phyloP scores from a whole-genome alignment of 148 eudicot genomes.

The Vaccinium vitisidaea region DNA sequence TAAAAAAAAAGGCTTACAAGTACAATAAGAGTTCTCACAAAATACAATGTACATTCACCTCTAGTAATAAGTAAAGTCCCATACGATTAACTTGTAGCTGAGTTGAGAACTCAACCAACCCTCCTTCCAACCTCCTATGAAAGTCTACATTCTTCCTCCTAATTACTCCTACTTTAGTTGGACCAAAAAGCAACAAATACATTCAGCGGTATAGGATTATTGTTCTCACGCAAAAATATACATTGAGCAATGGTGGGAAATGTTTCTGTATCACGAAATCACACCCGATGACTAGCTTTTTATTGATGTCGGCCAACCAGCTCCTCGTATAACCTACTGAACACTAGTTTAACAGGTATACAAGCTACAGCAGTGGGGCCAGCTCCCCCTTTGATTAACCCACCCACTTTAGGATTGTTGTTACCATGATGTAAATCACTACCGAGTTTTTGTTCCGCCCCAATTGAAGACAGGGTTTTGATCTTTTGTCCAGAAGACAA shows the following conservation, averaged over 20 bases:
- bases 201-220: constrained; percentile 37
- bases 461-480: constrained; percentile 65
- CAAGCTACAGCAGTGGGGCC: constrained; percentile 75
- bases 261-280: constrained; percentile 35
- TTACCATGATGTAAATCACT: constrained; percentile 27
- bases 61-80: constrained; percentile 6
- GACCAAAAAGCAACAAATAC: constrained; percentile 25
- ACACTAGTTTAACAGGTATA: constrained; percentile 86
- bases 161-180: constrained; percentile 11
- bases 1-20: neutral
- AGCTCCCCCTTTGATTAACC: constrained; percentile 55
- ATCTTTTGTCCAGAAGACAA: constrained; percentile 63
- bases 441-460: constrained; percentile 46
- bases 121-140: neutral
- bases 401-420: constrained; percentile 38
- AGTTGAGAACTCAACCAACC: constrained; percentile 1
- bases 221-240: constrained; percentile 42
- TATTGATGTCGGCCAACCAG: constrained; percentile 64
- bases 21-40: neutral
- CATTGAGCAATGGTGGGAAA: constrained; percentile 43
- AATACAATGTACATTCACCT: constrained; percentile 27
- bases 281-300: constrained; percentile 31
- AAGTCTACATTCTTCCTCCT: neutral
- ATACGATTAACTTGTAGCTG: neutral
- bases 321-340: constrained; percentile 85